These are phyloP conservation scores for Neonectria faginata DNA, from an alignment of 2,329 filamentous ascomycete genomes.

Conservation along the genomic window DNA sequence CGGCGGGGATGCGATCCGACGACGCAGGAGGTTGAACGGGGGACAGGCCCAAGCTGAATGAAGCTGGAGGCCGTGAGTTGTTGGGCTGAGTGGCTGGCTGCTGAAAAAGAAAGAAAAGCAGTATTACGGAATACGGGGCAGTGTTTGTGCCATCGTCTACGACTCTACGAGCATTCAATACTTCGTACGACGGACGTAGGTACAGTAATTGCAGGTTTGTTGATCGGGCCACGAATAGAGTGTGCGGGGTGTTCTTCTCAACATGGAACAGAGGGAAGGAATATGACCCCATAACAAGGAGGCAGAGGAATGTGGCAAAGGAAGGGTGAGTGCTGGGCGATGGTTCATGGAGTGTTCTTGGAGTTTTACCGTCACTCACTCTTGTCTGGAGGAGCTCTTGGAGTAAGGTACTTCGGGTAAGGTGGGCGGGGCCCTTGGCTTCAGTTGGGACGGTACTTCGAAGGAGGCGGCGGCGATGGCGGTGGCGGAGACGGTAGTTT, in stretches of 20 bases:
- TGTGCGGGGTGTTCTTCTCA: not conserved
- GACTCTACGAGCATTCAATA: not conserved
- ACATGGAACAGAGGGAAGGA: too few species aligned
- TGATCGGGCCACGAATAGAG: not conserved
- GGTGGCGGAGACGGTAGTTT: not conserved
- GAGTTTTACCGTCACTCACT: not conserved
- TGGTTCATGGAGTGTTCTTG: not conserved
- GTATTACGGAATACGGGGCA: not conserved
- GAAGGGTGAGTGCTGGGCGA: not conserved
- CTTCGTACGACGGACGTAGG: not conserved
- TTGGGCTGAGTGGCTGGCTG: slow-evolving; percentile 13
- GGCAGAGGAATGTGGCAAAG: not conserved
- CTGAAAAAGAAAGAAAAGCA: not conserved
- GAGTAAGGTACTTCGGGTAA: not conserved
- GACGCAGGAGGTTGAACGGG: slow-evolving; percentile 8
- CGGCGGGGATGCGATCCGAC: slow-evolving; percentile 27
- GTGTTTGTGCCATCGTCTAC: not conserved
- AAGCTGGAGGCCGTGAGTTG: slow-evolving; percentile 1
- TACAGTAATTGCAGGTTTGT: not conserved
- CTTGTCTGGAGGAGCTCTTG: not conserved
- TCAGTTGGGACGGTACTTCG: not conserved
- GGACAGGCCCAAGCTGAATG: not conserved
- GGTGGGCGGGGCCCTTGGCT: not conserved
- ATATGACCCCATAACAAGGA: not conserved
- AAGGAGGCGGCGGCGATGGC: slow-evolving; percentile 1